Evolutionary conservation across 164 flowering plant species (phyloP).

Genomic region (Stephania japonica): DNA sequence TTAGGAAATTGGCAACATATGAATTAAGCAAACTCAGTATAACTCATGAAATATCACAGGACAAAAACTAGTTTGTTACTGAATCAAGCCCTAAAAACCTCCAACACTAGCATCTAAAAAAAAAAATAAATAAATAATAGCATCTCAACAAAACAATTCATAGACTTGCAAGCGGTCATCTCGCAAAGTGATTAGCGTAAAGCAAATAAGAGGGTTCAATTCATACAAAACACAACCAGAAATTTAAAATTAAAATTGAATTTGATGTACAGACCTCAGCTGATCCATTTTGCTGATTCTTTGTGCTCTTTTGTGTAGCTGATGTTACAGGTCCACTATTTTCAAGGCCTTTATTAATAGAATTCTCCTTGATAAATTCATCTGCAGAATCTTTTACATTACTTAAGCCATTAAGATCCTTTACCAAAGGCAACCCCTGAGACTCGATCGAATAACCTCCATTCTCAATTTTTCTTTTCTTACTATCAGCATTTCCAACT

Average conservation of each 20-base stretch:
- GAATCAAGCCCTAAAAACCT: background rate
- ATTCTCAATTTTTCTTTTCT: slow-evolving; percentile 20
- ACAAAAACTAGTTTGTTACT: background rate
- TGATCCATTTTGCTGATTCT: slow-evolving; percentile 39
- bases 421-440: slow-evolving; percentile 4
- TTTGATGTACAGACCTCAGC: slow-evolving; percentile 40
- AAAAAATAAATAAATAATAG: background rate
- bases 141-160: background rate
- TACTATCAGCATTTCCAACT: slow-evolving; percentile 13
- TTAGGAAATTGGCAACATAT: background rate
- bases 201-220: background rate
- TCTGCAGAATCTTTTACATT: background rate
- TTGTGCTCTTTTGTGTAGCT: slow-evolving; percentile 17
- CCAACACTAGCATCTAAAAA: background rate
- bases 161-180: background rate
- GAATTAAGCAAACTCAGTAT: background rate
- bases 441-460: slow-evolving; percentile 10
- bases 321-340: slow-evolving; percentile 20
- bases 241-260: background rate
- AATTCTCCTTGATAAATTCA: no score
- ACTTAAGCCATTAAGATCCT: slow-evolving; percentile 10
- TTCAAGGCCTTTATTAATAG: no score
- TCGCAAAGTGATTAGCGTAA: background rate
- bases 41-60: background rate
- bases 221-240: background rate